phyloP scores from a whole-genome alignment of 257 asterid species.

The Solanum habrochaites region DNA sequence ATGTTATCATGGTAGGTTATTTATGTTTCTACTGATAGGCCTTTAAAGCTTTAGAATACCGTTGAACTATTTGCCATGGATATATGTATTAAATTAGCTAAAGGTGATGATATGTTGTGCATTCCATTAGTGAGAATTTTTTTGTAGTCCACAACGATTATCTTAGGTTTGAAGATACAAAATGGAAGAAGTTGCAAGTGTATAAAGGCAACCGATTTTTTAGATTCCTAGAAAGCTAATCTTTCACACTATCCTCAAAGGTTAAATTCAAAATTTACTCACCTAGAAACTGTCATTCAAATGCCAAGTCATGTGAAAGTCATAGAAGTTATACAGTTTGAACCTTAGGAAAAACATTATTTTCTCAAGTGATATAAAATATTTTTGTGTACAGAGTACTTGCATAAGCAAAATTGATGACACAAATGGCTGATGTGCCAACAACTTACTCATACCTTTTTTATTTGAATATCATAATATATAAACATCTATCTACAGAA shows the following conservation, averaged over 20 bases:
- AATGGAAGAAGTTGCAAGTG: no score
- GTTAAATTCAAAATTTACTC: not conserved
- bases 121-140: not conserved
- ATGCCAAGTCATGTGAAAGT: not conserved
- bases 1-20: not conserved
- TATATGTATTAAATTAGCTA: no score
- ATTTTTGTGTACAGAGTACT: conserved; percentile 6
- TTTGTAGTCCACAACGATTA: no score
- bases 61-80: not conserved
- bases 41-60: not conserved
- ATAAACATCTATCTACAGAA: no score
- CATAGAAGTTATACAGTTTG: not conserved
- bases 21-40: not conserved
- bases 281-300: conserved; percentile 49
- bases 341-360: not conserved
- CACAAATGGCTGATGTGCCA: conserved; percentile 28
- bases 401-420: conserved; percentile 69
- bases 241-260: not conserved
- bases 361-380: not conserved
- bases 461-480: no score
- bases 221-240: not conserved
- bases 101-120: no score
- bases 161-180: no score
- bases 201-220: not conserved
- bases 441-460: no score